Evolutionary conservation across 2,329 filamentous ascomycete species (phyloP).

Genomic region (Apiospora aurea): DNA sequence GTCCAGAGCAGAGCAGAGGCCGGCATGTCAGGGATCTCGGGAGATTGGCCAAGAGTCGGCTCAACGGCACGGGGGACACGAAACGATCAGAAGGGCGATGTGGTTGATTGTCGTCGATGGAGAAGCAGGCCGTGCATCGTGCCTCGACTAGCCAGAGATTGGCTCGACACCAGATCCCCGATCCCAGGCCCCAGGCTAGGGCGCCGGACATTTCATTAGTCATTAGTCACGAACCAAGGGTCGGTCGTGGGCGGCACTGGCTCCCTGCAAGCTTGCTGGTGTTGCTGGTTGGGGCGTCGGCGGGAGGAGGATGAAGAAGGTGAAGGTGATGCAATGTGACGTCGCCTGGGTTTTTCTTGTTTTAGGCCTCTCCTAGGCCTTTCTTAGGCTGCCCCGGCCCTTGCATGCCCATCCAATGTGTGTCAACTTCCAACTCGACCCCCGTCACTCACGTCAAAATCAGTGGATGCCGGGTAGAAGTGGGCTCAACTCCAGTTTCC

Average conservation of each 20-base stretch:
- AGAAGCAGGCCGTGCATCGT: not conserved
- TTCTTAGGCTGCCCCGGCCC: constrained; percentile 1
- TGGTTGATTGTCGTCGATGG: not conserved
- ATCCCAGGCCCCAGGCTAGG: not conserved
- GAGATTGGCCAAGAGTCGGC: constrained; percentile 21
- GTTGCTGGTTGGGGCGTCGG: not conserved
- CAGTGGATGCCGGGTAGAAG: constrained; percentile 21
- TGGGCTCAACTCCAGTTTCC: not conserved
- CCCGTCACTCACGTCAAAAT: constrained; percentile 3
- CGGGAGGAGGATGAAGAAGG: not conserved
- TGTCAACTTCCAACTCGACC: not conserved
- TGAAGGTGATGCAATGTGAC: constrained; percentile 14
- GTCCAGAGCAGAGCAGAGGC: not conserved
- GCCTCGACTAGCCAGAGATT: not conserved
- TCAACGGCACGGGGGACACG: constrained; percentile 1
- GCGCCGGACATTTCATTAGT: constrained; percentile 9
- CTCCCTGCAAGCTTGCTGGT: not conserved
- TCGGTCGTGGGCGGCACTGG: not conserved
- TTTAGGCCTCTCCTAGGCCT: constrained; percentile 4
- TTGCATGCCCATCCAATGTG: not conserved
- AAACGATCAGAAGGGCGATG: not conserved
- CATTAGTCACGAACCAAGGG: constrained; percentile 11
- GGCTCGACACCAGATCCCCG: not conserved
- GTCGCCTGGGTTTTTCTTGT: constrained; percentile 13
- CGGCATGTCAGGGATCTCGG: not conserved